A percentile compares a stretch with the other conserved stretches of the same genome.
Conservation (phyloP, 2,329 filamentous ascomycete species). For the Penicillium verrucosum region DNA sequence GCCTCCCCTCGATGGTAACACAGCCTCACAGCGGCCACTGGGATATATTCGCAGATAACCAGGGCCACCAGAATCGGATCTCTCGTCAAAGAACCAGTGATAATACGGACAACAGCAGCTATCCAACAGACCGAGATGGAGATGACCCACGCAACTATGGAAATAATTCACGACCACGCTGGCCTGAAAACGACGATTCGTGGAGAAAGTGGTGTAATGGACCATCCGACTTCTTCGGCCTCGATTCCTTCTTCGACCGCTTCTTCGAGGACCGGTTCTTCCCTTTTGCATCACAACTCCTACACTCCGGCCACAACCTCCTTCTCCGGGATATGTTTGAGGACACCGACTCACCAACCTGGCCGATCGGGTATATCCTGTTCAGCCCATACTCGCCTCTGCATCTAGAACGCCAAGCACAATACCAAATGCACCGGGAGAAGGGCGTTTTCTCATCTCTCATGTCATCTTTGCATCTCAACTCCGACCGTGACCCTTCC, state of each 20-base stretch:
- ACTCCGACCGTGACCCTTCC: constrained; percentile 32
- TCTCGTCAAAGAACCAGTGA: constrained; percentile 18
- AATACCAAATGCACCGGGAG: constrained; percentile 26
- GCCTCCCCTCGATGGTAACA: constrained; percentile 40
- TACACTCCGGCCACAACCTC: constrained; percentile 28
- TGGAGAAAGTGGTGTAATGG: constrained; percentile 10
- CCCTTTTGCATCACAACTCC: constrained; percentile 28
- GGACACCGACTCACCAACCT: constrained; percentile 36
- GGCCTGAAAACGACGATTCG: constrained; percentile 22
- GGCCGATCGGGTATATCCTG: constrained; percentile 45
- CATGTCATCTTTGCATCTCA: constrained; percentile 31
- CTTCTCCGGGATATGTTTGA: constrained; percentile 33
- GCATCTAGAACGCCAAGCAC: constrained; percentile 49
- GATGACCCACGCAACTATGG: constrained; percentile 7
- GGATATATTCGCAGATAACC: constrained; percentile 35
- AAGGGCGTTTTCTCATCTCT: constrained; percentile 34
- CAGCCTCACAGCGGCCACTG: constrained; percentile 34
- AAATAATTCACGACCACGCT: constrained; percentile 8
- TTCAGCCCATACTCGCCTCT: constrained; percentile 55
- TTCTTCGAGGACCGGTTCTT: constrained; percentile 32
- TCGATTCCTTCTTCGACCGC: constrained; percentile 37
- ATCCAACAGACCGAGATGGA: constrained; percentile 8
- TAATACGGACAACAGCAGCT: constrained; percentile 4
- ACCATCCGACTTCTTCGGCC: constrained; percentile 28
- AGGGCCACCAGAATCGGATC: constrained; percentile 23